Percentiles rank a stretch among this genome's conserved stretches.
These are phyloP conservation scores for Capsaspora owczarzaki DNA, from an alignment of 78 protist species.

Conservation along the genomic window DNA sequence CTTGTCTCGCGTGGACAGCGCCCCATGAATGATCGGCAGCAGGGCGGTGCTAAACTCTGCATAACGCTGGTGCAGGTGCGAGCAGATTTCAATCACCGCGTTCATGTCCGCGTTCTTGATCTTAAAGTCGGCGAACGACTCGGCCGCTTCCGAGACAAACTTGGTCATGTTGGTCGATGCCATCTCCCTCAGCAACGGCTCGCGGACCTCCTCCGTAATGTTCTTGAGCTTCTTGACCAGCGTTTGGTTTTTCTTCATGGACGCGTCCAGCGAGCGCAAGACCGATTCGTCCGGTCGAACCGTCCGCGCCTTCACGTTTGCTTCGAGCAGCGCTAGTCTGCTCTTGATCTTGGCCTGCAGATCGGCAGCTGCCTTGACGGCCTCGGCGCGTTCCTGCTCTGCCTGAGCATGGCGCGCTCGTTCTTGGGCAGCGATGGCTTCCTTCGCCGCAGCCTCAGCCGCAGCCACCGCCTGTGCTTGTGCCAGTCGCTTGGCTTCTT, in stretches of 20 bases:
- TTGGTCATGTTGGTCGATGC: conserved; percentile 9
- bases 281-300: not conserved
- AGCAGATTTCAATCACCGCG: conserved; percentile 3
- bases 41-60: conserved; percentile 10
- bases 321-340: not conserved
- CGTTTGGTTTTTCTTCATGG: conserved; percentile 22
- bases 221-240: conserved; percentile 11
- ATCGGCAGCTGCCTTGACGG: no score
- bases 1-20: no score
- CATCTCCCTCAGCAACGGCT: conserved; percentile 8
- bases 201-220: not conserved
- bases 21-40: no score
- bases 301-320: not conserved
- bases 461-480: not conserved
- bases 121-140: conserved; percentile 20
- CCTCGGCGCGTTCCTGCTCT: no score
- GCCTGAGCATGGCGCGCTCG: no score
- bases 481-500: not conserved
- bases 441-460: not conserved
- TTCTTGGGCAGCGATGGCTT: not conserved
- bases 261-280: conserved; percentile 3
- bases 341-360: no score
- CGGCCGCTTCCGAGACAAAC: conserved; percentile 23
- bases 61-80: conserved; percentile 17
- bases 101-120: conserved; percentile 6